A percentile compares a stretch with the other conserved stretches of the same genome.
Conservation (phyloP, 1,284 basidiomycete species). For the Flammula alnicola region DNA sequence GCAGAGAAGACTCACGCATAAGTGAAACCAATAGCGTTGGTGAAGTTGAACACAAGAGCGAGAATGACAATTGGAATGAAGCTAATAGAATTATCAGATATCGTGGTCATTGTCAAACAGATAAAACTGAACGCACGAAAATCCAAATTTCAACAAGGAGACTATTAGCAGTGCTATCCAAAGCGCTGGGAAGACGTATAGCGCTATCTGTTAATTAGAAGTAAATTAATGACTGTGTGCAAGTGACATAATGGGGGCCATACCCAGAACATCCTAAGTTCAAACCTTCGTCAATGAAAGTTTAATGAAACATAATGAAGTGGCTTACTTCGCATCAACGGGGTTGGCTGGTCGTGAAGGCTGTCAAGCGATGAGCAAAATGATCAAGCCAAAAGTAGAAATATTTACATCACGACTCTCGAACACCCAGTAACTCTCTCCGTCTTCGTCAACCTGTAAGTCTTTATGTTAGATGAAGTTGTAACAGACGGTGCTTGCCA, state of each 20-base stretch:
- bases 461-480: conserved; percentile 12
- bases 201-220: conserved; percentile 63
- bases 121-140: conserved; percentile 62
- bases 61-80: conserved; percentile 89
- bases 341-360: conserved; percentile 90
- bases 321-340: conserved; percentile 82
- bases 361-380: conserved; percentile 45
- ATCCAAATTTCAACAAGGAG: conserved; percentile 85
- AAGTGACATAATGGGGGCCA: conserved; percentile 20
- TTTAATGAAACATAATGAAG: conserved; percentile 5
- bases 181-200: conserved; percentile 88
- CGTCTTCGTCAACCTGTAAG: conserved; percentile 86
- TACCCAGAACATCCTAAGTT: conserved; percentile 89
- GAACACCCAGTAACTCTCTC: conserved; percentile 95
- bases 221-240: conserved; percentile 7
- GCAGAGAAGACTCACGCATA: conserved; percentile 67
- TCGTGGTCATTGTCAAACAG: conserved; percentile 8
- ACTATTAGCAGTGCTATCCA: conserved; percentile 89
- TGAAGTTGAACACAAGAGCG: conserved; percentile 90
- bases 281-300: conserved; percentile 14
- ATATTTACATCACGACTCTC: conserved; percentile 85
- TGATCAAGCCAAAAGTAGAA: background rate
- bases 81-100: conserved; percentile 40
- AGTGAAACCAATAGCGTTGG: conserved; percentile 91
- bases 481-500: background rate